phyloP scores from a whole-genome alignment of 2,329 filamentous ascomycete genomes.

The Paraphoma sp. region DNA sequence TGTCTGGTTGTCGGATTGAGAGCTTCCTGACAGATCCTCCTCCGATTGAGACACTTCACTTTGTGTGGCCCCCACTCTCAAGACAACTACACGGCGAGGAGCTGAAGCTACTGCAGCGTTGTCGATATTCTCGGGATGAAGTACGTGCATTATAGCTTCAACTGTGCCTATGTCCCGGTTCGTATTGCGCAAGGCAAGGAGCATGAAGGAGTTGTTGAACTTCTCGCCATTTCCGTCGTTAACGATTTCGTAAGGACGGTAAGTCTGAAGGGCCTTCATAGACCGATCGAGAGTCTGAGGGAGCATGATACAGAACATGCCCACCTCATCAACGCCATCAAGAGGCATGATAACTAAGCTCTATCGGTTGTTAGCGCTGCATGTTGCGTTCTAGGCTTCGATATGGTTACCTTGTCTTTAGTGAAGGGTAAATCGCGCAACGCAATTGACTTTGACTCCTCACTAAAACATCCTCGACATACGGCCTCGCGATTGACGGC shows the following conservation, averaged over 20 bases:
- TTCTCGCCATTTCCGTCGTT: constrained; percentile 1
- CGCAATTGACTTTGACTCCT: constrained; percentile 14
- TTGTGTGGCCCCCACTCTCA: not conserved
- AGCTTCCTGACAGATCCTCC: too few relatives aligned
- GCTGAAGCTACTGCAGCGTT: too few relatives aligned
- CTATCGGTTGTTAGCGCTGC: constrained; percentile 11
- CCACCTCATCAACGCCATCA: constrained; percentile 13
- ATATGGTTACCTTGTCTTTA: constrained; percentile 10
- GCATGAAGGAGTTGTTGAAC: constrained; percentile 19
- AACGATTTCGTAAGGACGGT: constrained; percentile 17
- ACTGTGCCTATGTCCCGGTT: constrained; percentile 4
- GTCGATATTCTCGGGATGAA: constrained; percentile 1
- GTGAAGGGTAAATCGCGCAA: constrained; percentile 20
- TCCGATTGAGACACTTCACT: too few relatives aligned
- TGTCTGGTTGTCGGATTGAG: too few relatives aligned
- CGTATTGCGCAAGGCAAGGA: constrained; percentile 19
- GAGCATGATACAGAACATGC: constrained; percentile 27
- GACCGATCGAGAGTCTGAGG: constrained; percentile 20
- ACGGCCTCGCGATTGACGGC: constrained; percentile 16
- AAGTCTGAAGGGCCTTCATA: constrained; percentile 15
- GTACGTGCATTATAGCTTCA: constrained; percentile 2
- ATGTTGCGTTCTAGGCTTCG: too few relatives aligned
- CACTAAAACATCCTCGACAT: constrained; percentile 25
- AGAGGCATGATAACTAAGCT: constrained; percentile 27
- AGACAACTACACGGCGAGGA: not conserved